These are phyloP conservation scores for Tetradesmus obliquus DNA, from an alignment of 139 green algal genomes.

Conservation along the genomic window DNA sequence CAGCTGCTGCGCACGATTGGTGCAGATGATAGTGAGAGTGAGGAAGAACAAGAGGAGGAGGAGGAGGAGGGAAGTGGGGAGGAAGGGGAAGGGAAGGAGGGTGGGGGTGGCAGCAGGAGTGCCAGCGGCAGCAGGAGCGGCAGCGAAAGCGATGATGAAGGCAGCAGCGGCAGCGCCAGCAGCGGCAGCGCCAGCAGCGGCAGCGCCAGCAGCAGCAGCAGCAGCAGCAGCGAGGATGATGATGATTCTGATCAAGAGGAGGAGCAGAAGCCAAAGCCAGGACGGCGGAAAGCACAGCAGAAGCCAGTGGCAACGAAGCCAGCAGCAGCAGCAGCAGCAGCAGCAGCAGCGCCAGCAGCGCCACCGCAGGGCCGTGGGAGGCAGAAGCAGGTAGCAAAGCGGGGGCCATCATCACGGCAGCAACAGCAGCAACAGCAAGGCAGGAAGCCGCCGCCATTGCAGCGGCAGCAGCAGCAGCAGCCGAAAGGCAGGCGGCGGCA, in stretches of 20 bases:
- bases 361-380: neutral
- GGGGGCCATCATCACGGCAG: neutral
- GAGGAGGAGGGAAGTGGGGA: neutral
- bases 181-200: neutral
- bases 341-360: neutral
- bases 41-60: neutral
- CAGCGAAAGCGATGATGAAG: neutral
- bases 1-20: slow-evolving; percentile 19
- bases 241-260: neutral
- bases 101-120: neutral
- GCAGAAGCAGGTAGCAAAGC: neutral
- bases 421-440: neutral
- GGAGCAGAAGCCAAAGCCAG: neutral
- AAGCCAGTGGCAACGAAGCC: neutral
- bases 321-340: neutral
- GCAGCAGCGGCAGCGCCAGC: slow-evolving; percentile 15
- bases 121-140: neutral
- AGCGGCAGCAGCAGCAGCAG: neutral
- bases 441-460: neutral
- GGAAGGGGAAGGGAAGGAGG: neutral
- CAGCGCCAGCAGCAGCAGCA: neutral
- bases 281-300: neutral
- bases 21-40: neutral
- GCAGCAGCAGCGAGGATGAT: neutral
- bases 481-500: neutral